Base-by-base conservation (phyloP, 2,329 filamentous ascomycete genomes). In the Tolypocladium ovalisporum region DNA sequence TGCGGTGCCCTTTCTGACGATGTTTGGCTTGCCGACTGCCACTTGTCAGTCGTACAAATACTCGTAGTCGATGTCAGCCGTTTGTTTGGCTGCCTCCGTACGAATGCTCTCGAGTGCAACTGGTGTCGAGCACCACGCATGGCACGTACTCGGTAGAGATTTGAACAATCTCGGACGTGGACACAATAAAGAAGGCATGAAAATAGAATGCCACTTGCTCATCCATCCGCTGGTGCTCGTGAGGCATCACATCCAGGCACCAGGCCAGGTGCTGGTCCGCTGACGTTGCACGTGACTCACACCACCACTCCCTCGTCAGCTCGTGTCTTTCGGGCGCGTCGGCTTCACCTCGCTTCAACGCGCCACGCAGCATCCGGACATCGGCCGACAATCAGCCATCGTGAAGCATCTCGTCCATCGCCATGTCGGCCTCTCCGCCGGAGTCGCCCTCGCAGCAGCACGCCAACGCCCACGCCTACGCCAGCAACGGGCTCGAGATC, bases 321-420 rank as follows among this genome's bases (percentile, higher is more conserved):
- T 42, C 51, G 49, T 56, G 47, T 24, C 37, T 36, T 27, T 22
- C 19, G 22, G 42, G 27, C 55, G 27, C 59, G 61, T 70, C 70
- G 70, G 70, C 69, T 63, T 69, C 68, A 72, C 70, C 70, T 72
- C 70, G 70, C 70, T 72, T 73, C 67, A 71, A 72, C 66, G 58
- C 59, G 62, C 60, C 58, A 60, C 61, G 47, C 63, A 66, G 65
- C 65, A 69, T 63, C 72, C 72, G 72, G 71, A 66, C 66, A 73
- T 75, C 71, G 68, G 67, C 72, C 72, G 72, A 75, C 60, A 73
- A 75, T 75, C 72, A 70, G 68, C 72, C 72, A 74, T 72, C 68
- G 63, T 67, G 47, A 52, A 61, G 68, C 35, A 56, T 52, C 59
- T 42, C 40, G 42, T 49, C 34, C 34, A 52, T 27, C 53, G 57